These are phyloP conservation scores for Peltaster fructicola DNA, from an alignment of 2,329 filamentous ascomycete genomes.

Conservation along the genomic window DNA sequence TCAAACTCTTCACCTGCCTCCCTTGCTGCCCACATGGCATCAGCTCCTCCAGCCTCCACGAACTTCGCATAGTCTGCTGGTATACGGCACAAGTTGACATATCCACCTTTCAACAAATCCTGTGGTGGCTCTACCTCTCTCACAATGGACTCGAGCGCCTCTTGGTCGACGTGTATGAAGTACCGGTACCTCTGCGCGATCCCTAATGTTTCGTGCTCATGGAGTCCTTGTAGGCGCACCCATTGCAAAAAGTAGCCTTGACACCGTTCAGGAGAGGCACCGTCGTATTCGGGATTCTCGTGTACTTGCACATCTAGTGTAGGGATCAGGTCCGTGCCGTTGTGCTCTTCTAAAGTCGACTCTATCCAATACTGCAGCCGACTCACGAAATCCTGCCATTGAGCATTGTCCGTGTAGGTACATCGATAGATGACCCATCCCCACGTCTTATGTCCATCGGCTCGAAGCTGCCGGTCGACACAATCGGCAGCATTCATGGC, in stretches of 20 bases:
- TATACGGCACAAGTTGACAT: constrained; percentile 4
- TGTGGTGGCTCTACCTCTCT: constrained; percentile 1
- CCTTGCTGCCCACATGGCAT: too few species aligned
- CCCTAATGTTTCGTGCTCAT: too few species aligned
- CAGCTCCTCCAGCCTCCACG: too few species aligned
- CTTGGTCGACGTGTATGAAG: constrained; percentile 7
- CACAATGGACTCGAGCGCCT: constrained; percentile 5
- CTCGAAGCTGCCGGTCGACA: constrained; percentile 6
- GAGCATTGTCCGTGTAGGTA: constrained; percentile 6
- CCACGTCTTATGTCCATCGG: constrained; percentile 7
- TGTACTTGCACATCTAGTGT: constrained; percentile 5
- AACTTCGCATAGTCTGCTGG: not conserved
- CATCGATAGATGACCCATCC: constrained; percentile 9
- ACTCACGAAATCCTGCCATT: constrained; percentile 6
- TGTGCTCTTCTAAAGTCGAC: constrained; percentile 1
- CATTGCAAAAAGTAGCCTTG: too few species aligned
- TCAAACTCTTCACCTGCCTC: too few species aligned
- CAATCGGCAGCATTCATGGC: constrained; percentile 4
- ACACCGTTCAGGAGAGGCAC: too few species aligned
- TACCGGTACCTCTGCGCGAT: constrained; percentile 6
- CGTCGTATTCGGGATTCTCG: constrained; percentile 6
- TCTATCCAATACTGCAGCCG: constrained; percentile 4
- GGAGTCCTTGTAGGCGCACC: too few species aligned
- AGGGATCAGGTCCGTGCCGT: constrained; percentile 6
- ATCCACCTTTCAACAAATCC: constrained; percentile 1